These are phyloP conservation scores for Ceratocystiopsis sp. DNA, from an alignment of 2,329 filamentous ascomycete species.

Conservation along the genomic window DNA sequence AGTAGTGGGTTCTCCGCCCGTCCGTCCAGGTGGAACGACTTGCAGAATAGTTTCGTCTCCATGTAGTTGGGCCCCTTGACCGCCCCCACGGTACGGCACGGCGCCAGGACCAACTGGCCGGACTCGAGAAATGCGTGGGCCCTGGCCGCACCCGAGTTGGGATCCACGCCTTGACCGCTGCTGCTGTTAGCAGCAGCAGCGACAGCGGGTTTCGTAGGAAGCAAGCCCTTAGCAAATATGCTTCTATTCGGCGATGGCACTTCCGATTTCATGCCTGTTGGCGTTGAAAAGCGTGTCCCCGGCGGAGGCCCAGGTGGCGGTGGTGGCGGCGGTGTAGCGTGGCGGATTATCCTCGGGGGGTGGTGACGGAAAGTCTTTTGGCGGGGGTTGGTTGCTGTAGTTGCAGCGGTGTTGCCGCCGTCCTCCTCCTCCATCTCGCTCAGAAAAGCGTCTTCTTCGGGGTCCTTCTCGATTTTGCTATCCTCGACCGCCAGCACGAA, in stretches of 20 bases:
- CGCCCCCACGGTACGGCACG: slow-evolving; percentile 32
- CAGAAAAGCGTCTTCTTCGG: slow-evolving; percentile 7
- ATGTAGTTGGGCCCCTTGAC: slow-evolving; percentile 38
- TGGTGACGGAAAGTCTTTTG: no score
- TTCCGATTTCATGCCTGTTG: no score
- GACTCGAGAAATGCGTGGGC: slow-evolving; percentile 20
- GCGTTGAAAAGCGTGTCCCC: no score
- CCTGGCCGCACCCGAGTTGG: slow-evolving; percentile 12
- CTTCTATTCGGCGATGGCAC: no score
- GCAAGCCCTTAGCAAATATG: no score
- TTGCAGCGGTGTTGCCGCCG: background rate
- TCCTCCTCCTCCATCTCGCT: background rate
- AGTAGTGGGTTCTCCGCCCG: slow-evolving; percentile 28
- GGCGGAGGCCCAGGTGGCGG: background rate
- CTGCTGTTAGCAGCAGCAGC: background rate
- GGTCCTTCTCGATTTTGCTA: slow-evolving; percentile 18
- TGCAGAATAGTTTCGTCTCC: slow-evolving; percentile 26
- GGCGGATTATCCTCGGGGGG: slow-evolving; percentile 24
- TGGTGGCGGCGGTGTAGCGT: slow-evolving; percentile 29
- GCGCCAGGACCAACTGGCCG: slow-evolving; percentile 23
- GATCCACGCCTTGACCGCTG: background rate
- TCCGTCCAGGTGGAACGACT: slow-evolving; percentile 29
- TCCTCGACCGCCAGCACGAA: slow-evolving; percentile 35
- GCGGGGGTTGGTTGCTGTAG: background rate
- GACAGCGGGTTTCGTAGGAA: no score